Conservation (phyloP, 2,329 filamentous ascomycete genomes). For the Sporothrix mexicana region DNA sequence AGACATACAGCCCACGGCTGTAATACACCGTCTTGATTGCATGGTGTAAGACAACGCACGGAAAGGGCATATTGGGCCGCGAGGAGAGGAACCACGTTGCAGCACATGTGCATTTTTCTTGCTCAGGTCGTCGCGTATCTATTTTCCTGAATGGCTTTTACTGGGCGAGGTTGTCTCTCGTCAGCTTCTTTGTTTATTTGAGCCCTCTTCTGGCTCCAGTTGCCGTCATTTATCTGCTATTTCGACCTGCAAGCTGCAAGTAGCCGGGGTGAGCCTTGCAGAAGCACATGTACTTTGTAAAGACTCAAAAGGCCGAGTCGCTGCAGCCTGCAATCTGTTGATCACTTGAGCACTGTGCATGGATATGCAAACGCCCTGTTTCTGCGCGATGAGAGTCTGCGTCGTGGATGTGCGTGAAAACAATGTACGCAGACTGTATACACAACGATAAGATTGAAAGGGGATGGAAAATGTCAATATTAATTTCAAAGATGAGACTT, state of each 20-base stretch:
- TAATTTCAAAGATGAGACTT: neutral
- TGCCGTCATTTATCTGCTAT: slow-evolving; percentile 4
- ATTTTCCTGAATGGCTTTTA: neutral
- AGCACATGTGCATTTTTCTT: neutral
- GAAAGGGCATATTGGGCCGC: slow-evolving; percentile 1
- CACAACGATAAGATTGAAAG: neutral
- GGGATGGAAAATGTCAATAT: neutral
- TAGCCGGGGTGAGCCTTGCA: slow-evolving; percentile 23
- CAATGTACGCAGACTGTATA: no score
- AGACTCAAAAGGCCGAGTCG: neutral
- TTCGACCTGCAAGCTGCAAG: neutral
- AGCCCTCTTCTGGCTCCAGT: neutral
- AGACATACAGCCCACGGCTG: slow-evolving; percentile 16
- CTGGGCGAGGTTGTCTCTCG: neutral
- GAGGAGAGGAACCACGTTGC: slow-evolving; percentile 25
- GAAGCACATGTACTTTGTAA: neutral
- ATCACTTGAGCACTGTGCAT: slow-evolving; percentile 29
- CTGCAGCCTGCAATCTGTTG: neutral
- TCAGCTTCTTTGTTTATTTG: neutral
- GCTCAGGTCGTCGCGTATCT: neutral
- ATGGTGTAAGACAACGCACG: slow-evolving; percentile 18
- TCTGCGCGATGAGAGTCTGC: neutral
- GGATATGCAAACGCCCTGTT: neutral
- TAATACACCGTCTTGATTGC: neutral
- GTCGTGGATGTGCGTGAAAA: neutral